Percentiles rank a stretch among this genome's conserved stretches.
These are phyloP conservation scores for Cryptococcus floricola DNA, from an alignment of 1,284 basidiomycete genomes.

Conservation along the genomic window DNA sequence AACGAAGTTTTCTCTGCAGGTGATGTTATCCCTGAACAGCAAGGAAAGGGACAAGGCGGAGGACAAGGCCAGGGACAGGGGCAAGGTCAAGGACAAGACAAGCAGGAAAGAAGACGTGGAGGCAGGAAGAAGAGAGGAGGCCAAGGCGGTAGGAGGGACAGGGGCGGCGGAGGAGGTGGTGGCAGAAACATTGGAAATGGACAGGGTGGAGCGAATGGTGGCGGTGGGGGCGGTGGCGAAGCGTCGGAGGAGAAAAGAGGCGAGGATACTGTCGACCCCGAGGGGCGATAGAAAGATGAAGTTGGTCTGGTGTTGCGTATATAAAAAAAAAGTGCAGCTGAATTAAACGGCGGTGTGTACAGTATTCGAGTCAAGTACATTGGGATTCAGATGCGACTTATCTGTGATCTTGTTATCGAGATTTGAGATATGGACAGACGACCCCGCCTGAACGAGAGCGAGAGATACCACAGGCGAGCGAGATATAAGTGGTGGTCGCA, in stretches of 20 bases:
- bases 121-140: background rate
- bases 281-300: background rate
- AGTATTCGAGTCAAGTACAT: no score
- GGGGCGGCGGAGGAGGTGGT: background rate
- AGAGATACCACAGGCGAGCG: no score
- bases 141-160: background rate
- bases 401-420: no score
- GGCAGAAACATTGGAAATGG: background rate
- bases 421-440: no score
- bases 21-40: background rate
- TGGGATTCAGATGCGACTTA: no score
- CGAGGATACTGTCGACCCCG: background rate
- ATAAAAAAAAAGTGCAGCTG: no score
- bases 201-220: background rate
- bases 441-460: no score
- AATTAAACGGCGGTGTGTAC: no score
- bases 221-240: background rate
- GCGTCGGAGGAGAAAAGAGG: background rate
- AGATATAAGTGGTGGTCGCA: no score
- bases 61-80: background rate
- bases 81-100: background rate
- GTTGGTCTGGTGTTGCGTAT: no score
- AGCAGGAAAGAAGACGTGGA: background rate
- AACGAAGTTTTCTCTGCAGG: no score
- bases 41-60: background rate